Base-by-base conservation (phyloP, 371 early-diverging fungal genomes). In the Mucor saturninus region DNA sequence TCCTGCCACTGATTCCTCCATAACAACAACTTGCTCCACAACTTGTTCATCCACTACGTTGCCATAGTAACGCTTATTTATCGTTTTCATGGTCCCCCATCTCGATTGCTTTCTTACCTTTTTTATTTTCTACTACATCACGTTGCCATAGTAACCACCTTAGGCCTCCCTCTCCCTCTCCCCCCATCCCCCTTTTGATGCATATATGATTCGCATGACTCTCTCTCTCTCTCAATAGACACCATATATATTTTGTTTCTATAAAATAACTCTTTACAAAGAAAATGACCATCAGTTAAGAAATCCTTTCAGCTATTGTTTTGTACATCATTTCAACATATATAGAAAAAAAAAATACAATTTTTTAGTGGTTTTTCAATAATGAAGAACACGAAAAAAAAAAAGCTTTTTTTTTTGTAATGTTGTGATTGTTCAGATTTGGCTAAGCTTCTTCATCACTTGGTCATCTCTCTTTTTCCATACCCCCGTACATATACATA, bases 401-500 rank as follows among this genome's bases (percentile, higher is more conserved):
- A 14, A 46, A 7, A 26, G 9, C n/a, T 21, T 10, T 4, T 15
- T 15, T 46, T 3, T 46, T 46, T 50, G 30, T 3, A 50, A 30
- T 28, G 11, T 8, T 9, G 5, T 9, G 28, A 14, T 29, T n/a
- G 35, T 57, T 57, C 57, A 57, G 57, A 57, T 57, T 57, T 57
- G 57, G 57, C 57, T 57, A 57, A 57, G 57, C 57, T 57, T 57
- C 57, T 57, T 57, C 57, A 57, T 57, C 57, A 57, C 46, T 57
- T 57, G 57, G 10, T 9, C 9, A 7, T 30, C 28, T 15, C 45
- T 45, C 45, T 15, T 21, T 15, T 7, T 45, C 21, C 21, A n/a
- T 21, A 1, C 6, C 46, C 26, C 15, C 9, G 8, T 46, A 13
- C 46, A 15, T 45, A 46, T 21, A 21, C 46, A 46, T 8, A 21